These are phyloP conservation scores for Lepidium aucheri DNA, from an alignment of 345 rosid genomes.

Conservation along the genomic window DNA sequence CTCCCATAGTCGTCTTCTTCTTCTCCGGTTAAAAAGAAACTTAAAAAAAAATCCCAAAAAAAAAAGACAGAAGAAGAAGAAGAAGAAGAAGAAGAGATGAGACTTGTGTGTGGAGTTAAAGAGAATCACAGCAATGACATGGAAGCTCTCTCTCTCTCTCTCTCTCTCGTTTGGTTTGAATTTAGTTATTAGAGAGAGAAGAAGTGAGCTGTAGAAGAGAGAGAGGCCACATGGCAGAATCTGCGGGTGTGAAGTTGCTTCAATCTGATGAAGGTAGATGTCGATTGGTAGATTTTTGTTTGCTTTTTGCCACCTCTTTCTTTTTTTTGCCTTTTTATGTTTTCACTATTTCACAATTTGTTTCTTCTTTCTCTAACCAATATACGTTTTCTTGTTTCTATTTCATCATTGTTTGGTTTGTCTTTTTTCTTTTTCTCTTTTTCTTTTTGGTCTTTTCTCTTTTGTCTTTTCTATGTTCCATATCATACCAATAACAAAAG, in stretches of 20 bases:
- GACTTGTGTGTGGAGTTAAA: constrained; percentile 12
- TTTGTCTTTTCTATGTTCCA: background rate
- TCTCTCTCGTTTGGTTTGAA: constrained; percentile 14
- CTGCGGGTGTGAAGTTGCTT: constrained; percentile 18
- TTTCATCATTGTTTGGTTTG: background rate
- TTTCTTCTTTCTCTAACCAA: constrained; percentile 2
- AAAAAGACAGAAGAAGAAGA: background rate
- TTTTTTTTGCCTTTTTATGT: background rate
- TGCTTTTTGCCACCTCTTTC: constrained; percentile 30
- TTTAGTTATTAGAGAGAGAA: constrained; percentile 1
- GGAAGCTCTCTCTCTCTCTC: constrained; percentile 20
- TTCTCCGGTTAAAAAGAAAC: background rate
- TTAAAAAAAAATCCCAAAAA: background rate
- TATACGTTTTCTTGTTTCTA: constrained; percentile 13
- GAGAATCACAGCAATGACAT: constrained; percentile 31
- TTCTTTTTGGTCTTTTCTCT: background rate
- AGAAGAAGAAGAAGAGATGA: background rate
- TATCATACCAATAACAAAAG: background rate
- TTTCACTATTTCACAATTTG: background rate
- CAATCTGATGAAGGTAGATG: constrained; percentile 22
- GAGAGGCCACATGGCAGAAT: constrained; percentile 35
- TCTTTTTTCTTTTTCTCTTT: constrained; percentile 2
- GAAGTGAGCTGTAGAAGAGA: constrained; percentile 31
- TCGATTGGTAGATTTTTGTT: constrained; percentile 23
- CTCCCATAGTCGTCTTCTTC: constrained; percentile 41